A percentile compares a stretch with the other conserved stretches of the same genome.
phyloP scores from a whole-genome alignment of 768 basidiomycete genomes.

The Coprinellus micaceus region DNA sequence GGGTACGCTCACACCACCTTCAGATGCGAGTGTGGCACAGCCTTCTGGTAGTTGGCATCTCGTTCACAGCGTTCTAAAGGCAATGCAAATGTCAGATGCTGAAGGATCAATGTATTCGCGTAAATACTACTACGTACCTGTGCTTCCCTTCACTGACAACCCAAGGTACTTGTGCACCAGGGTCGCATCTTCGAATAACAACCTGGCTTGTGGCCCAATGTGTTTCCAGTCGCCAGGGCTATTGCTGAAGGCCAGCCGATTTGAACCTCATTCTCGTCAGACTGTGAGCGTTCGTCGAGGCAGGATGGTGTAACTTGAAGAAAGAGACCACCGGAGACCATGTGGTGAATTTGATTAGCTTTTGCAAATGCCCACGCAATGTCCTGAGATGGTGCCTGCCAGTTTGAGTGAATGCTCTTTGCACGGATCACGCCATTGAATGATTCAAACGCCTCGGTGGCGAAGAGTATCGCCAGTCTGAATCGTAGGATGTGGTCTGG shows the following conservation, averaged over 20 bases:
- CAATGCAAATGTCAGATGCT: no score
- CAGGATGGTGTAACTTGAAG: not conserved
- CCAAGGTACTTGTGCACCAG: no score
- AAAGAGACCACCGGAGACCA: not conserved
- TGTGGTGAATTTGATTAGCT: not conserved
- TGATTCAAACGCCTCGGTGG: slow-evolving; percentile 41
- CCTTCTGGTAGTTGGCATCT: no score
- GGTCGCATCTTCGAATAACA: no score
- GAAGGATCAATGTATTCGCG: no score
- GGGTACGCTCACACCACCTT: not conserved
- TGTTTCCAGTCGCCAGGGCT: not conserved
- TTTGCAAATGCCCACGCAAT: slow-evolving; percentile 20
- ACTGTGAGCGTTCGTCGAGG: no score
- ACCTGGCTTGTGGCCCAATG: not conserved
- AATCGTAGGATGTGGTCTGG: slow-evolving; percentile 33
- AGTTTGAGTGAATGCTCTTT: slow-evolving; percentile 31
- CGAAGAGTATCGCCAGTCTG: slow-evolving; percentile 41
- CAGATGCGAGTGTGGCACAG: not conserved
- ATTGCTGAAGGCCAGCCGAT: not conserved
- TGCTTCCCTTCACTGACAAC: no score
- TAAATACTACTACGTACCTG: no score
- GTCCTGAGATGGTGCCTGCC: slow-evolving; percentile 29
- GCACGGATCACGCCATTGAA: slow-evolving; percentile 35
- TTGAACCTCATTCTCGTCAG: not conserved
- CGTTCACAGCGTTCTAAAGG: no score